Evolutionary conservation across 1,139 yeast species (phyloP), one percentile per base, ranked within the genome.

Genomic region (Protomyces arabidopsidicola): DNA sequence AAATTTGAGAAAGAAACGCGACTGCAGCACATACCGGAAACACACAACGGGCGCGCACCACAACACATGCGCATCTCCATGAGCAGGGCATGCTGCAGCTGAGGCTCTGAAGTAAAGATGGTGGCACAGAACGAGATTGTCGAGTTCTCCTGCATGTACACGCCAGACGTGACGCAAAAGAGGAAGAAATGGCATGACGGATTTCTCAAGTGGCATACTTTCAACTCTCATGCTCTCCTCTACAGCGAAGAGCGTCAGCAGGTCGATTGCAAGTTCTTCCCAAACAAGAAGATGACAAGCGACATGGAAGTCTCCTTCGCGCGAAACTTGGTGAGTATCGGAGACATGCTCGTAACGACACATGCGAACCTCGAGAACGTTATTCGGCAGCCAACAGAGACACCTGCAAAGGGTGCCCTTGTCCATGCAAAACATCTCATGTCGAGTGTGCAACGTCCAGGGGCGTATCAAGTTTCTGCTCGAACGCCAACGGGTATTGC

Each of bases 101-200:
- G 31, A 27, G 8, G 31, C 31, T 27, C 31, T 4, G 31, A 27
- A 27, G 35, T 52, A 1, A 27, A 5, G 4, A 27, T 27, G 50
- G 39, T 53, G 36, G 35, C 53, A 18, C 57, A 52, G 18, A 53
- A 80, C 1, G 74, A 76, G 64, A 76, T 77, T 24, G 75, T 72
- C 55, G 81, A 79, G 68, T 80, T 73, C 68, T 66, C 70, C 20
- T 72, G 77, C 3, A 75, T 82, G 59, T 82, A 77, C 73, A 78
- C 84, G 4, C 71, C 74, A 39, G 72, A 85, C 45, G 70, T 83
- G 51, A 71, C 71, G 2, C 85, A 84, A 70, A 81, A 78, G 70
- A 78, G 78, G 51, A 83, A 83, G 71, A 75, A 74, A 64, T 84
- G 86, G 86, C 72, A 73, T 57, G 87, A 84, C 68, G 87, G 87